Evolutionary conservation across 2,329 filamentous ascomycete genomes (phyloP), one percentile per base, ranked within the genome.

Genomic region (Sodiomyces alkalinus): DNA sequence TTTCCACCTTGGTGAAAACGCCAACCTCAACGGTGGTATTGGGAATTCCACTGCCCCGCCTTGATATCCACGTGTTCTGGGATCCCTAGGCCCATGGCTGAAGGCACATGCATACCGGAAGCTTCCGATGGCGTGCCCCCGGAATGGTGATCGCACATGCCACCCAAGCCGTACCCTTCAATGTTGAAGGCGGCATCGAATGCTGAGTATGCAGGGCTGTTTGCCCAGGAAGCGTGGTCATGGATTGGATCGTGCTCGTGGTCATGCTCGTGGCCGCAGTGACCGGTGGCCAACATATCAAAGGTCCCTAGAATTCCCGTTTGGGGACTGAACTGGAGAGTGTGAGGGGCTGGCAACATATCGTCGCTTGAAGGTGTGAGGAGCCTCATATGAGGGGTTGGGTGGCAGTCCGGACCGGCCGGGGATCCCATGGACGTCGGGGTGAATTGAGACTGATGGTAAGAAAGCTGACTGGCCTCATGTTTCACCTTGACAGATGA

Each of bases 341-440:
- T 39, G 6, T 45, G 45, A 3, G 46, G 35, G 7, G 43, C 34
- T 2, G 45, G 41, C 26, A 52, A 49, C 12, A 44, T 37, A 38
- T 68, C 64, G 31, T 71, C 66, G 45, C 64, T 68, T 45, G 56
- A 62, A 2, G 66, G 66, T 0, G 66, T 70, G 33, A 68, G 56
- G 17, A 68, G 55, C 9, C 60, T 49, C 32, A 49, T 39, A 11
- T 46, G 46, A 20, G 53, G 49, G 28, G 54, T 36, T 7, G 37
- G 20, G 7, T 41, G 38, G 22, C 29, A 30, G 31, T 36, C 53
- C 33, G 29, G 43, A 29, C 37, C 48, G 46, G 33, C 55, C 48
- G 32, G 46, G 34, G 29, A 49, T 33, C 45, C 37, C 24, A 49
- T 53, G 13, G 55, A 56, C 1, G 51, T 47, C 7, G 54, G 49